Base-by-base conservation (phyloP, 495 filamentous ascomycete genomes). In the Penicillium fimorum region DNA sequence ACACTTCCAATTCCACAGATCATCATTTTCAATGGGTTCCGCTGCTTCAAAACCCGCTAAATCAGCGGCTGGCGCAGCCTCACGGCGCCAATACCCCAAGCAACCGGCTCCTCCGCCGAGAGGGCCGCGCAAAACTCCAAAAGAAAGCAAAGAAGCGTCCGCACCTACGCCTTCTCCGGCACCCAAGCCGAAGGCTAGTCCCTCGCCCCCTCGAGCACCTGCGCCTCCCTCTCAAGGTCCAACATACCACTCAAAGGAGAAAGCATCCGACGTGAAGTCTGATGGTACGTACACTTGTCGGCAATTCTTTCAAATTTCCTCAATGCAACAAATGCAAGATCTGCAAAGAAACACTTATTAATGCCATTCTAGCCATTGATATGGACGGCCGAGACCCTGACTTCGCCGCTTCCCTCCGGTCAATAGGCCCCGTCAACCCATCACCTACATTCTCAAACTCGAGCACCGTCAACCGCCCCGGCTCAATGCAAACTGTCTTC, bases 321-420 rank as follows among this genome's bases (percentile, higher is more conserved):
- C 20, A 25, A 24, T 20, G 9, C 24, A 50, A 18, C 40, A 47
- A 55, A 22, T 10, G 6, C 22, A 48, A 27, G 9, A 25, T 33
- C 15, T 30, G 18, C 24, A 38, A 17, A 5, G 18, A 44, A 37
- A 33, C 38, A 49, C 24, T 43, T 44, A 45, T 59, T 62, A 59
- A 62, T 47, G 37, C 33, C 4, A 20, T 27, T 51, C 4, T 57
- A 87, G 84, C 82, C n/a, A 83, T 88, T 55, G 80, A 86, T 63
- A 73, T 84, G 56, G 87, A 88, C 61, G 82, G 80, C 57, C 78
- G 76, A n/a, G 84, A 87, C 60, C 84, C 85, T 3, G 71, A 81
- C 67, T 87, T 84, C 69, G 82, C 81, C 47, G 77, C 76, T 59
- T 83, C 82, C 48, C 80, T 88, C 53, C 81, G 80, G 63, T 69